Evolutionary conservation across 208 protist genomes (phyloP).

Genomic region (Trypanosoma melophagium): DNA sequence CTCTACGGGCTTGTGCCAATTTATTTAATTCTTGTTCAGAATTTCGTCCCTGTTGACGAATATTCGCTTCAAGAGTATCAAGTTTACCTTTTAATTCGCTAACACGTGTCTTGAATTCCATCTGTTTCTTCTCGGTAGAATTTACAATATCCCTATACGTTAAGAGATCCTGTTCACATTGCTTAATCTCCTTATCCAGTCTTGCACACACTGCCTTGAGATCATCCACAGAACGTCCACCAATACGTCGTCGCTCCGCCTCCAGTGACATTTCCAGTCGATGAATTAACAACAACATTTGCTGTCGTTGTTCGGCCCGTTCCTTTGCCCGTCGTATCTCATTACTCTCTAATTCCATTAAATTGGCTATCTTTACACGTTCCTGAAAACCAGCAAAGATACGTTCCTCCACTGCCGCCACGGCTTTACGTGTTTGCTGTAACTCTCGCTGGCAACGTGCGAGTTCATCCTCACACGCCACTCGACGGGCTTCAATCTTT

Average conservation of each 20-base stretch:
- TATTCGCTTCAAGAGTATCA: slow-evolving; percentile 57
- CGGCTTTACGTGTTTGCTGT: slow-evolving; percentile 41
- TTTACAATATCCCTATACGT: slow-evolving; percentile 56
- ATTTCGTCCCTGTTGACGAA: slow-evolving; percentile 47
- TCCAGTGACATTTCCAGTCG: slow-evolving; percentile 78
- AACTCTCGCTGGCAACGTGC: slow-evolving; percentile 52
- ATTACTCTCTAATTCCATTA: slow-evolving; percentile 87
- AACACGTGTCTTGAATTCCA: slow-evolving; percentile 34
- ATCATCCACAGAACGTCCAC: slow-evolving; percentile 37
- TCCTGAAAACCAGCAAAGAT: slow-evolving; percentile 92
- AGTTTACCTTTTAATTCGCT: slow-evolving; percentile 46
- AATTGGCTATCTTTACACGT: slow-evolving; percentile 78
- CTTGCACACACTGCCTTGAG: slow-evolving; percentile 35
- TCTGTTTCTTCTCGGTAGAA: slow-evolving; percentile 48
- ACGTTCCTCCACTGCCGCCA: slow-evolving; percentile 73
- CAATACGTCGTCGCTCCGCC: slow-evolving; percentile 60
- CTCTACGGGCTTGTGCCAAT: slow-evolving; percentile 64
- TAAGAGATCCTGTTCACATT: slow-evolving; percentile 61
- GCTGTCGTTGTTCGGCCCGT: slow-evolving; percentile 66
- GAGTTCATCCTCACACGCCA: slow-evolving; percentile 39
- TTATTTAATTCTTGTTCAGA: slow-evolving; percentile 56
- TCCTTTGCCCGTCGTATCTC: slow-evolving; percentile 46
- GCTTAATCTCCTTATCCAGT: slow-evolving; percentile 49
- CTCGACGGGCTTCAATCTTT: slow-evolving; percentile 29
- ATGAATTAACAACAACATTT: slow-evolving; percentile 74